phyloP scores from a whole-genome alignment of 75 land plant genomes.

The Gnetum montanum region DNA sequence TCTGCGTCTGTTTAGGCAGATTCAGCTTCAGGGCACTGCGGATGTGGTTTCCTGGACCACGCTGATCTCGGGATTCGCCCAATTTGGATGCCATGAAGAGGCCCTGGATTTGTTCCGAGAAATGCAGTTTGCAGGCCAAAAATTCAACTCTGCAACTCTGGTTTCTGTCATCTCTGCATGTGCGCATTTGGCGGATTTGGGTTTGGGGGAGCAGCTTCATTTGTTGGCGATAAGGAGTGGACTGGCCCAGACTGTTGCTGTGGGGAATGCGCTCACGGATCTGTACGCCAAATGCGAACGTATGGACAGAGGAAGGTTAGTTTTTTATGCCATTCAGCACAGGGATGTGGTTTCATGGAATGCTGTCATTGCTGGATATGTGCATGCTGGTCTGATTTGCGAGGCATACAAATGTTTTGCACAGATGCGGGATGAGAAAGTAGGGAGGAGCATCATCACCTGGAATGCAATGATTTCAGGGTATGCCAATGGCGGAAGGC shows the following conservation, averaged over 20 bases:
- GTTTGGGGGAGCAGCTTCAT: constrained; percentile 23
- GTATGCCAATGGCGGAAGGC: background rate
- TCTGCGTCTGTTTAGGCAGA: constrained; percentile 19
- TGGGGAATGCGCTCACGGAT: constrained; percentile 37
- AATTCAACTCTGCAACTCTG: constrained; percentile 44
- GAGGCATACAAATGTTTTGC: constrained; percentile 13
- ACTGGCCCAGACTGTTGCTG: constrained; percentile 16
- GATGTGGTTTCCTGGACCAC: constrained; percentile 63
- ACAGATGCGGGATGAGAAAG: constrained; percentile 1
- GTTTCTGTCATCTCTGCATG: constrained; percentile 41
- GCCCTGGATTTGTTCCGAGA: constrained; percentile 24
- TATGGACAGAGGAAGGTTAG: constrained; percentile 11
- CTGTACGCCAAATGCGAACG: constrained; percentile 52
- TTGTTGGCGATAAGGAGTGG: constrained; percentile 25
- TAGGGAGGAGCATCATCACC: background rate
- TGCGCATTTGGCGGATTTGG: constrained; percentile 14
- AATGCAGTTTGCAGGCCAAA: constrained; percentile 8
- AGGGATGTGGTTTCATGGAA: constrained; percentile 50
- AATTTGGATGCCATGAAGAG: constrained; percentile 23
- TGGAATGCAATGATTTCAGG: background rate
- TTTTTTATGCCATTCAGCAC: constrained; percentile 25
- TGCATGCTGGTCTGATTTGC: constrained; percentile 1
- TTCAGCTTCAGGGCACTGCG: constrained; percentile 2
- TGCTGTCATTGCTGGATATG: constrained; percentile 35
- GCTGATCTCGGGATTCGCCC: constrained; percentile 47